Base-by-base conservation (phyloP, 257 asterid genomes). In the Nicotiana paniculata region DNA sequence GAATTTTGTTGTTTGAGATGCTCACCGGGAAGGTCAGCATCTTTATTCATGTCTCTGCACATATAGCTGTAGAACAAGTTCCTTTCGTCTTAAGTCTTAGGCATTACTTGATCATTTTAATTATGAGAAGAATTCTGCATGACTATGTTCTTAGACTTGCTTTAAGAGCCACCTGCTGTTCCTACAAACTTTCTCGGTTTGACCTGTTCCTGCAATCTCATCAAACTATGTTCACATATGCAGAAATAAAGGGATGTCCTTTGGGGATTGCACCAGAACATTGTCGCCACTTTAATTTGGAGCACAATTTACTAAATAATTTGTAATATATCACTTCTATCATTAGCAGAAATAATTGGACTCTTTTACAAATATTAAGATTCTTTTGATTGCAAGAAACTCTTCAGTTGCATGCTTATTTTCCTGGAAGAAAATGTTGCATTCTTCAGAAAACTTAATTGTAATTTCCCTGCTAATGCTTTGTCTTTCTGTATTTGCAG, bases 1-100 rank as follows among this genome's bases (percentile, higher is more conserved):
- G 87, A 74, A 84, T 84, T 74, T 72, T 81, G 78, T 77, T 77
- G 82, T 83, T 75, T 83, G 85, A 83, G 82, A 83, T 83, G 85
- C 85, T 83, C 51, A 83, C 85, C 0, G 85, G 85, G 18, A 77
- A 83, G 83, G 83, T 81, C 46, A 28, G 64, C 9, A 75, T 72
- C 15, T 46, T 21, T 72, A 13, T 51, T 75, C 63, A 51, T 51
- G 63, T 51, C 30, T 72, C 61, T 24, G 61, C 79, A 46, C 59
- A n/a, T 70, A 46, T 46, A 46, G 61, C n/a, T 5, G 15, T 33
- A 46, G 37, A 72, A 3, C 59, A 72, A 43, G 16, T 72, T 72
- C 61, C 79, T 46, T 70, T 21, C 48, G 6, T 12, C 61, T 11
- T 0, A 5, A 72, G 39, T 46, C 61, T 46, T 72, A 13, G 37